Evolutionary conservation across 192 early-diverging fungal genomes (phyloP).

Genomic region (Geosiphon pyriformis): DNA sequence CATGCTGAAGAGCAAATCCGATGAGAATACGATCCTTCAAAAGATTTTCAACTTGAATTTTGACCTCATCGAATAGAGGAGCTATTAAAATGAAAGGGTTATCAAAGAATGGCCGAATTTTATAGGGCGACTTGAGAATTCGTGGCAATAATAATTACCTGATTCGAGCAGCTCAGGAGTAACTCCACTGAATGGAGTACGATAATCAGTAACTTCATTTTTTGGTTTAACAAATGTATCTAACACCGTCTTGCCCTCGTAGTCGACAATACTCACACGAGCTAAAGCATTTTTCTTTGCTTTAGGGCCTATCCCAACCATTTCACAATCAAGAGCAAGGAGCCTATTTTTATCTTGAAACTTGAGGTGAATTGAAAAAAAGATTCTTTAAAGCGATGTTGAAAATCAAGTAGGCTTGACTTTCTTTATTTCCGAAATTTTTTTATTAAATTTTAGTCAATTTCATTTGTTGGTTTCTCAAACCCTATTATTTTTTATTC

Average conservation of each 20-base stretch:
- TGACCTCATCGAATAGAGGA: conserved; percentile 52
- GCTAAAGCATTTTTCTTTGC: conserved; percentile 61
- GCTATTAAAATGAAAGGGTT: conserved; percentile 22
- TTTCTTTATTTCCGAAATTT: neutral
- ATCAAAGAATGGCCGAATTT: neutral
- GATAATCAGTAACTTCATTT: conserved; percentile 69
- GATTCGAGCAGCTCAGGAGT: neutral
- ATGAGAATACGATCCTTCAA: conserved; percentile 65
- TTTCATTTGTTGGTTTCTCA: too few species aligned
- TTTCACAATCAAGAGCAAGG: conserved; percentile 80
- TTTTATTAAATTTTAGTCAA: neutral
- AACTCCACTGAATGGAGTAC: conserved; percentile 70
- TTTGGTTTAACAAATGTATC: conserved; percentile 62
- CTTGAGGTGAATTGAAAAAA: neutral
- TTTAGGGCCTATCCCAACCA: conserved; percentile 72
- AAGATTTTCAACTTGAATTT: conserved; percentile 55
- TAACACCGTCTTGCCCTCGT: conserved; percentile 58
- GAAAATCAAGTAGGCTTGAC: neutral
- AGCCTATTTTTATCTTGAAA: conserved; percentile 24
- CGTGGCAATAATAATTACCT: neutral
- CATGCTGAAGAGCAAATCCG: conserved; percentile 68
- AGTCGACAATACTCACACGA: conserved; percentile 71
- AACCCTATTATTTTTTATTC: too few species aligned
- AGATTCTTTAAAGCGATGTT: neutral
- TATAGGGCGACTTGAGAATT: neutral